phyloP scores from a whole-genome alignment of 2,329 filamentous ascomycete species.

The Ascochyta pisi region DNA sequence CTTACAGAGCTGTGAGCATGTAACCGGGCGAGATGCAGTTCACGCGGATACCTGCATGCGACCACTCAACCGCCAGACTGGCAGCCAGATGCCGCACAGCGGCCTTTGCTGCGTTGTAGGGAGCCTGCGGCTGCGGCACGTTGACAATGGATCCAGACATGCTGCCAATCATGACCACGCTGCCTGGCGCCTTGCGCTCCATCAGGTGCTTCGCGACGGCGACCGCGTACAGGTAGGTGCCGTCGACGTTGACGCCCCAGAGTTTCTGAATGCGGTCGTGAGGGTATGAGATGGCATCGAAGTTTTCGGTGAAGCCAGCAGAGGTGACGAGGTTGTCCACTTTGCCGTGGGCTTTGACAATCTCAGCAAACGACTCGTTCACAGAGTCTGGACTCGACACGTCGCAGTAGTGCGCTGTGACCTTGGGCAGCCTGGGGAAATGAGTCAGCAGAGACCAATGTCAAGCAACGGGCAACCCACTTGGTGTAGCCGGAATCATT shows the following conservation, averaged over 20 bases:
- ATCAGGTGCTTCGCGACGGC: slow-evolving; percentile 88
- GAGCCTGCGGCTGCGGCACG: slow-evolving; percentile 89
- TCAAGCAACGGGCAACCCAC: slow-evolving; percentile 51
- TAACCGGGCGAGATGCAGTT: slow-evolving; percentile 97
- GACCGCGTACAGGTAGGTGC: slow-evolving; percentile 87
- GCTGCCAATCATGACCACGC: slow-evolving; percentile 93
- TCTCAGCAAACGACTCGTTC: slow-evolving; percentile 72
- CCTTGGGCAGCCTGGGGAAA: slow-evolving; percentile 69
- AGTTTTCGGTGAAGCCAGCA: slow-evolving; percentile 97
- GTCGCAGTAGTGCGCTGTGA: slow-evolving; percentile 90
- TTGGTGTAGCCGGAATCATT: slow-evolving; percentile 64
- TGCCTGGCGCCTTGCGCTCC: slow-evolving; percentile 77
- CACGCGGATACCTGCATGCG: slow-evolving; percentile 82
- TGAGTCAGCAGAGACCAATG: background rate
- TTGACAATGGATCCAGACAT: slow-evolving; percentile 96
- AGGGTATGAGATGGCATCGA: slow-evolving; percentile 88
- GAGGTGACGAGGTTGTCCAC: slow-evolving; percentile 94
- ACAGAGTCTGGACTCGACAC: slow-evolving; percentile 84
- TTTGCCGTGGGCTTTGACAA: slow-evolving; percentile 75
- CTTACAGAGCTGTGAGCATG: slow-evolving; percentile 92
- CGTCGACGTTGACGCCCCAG: slow-evolving; percentile 92
- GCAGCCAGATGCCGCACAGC: slow-evolving; percentile 87
- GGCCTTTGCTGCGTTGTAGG: slow-evolving; percentile 93
- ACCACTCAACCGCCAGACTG: slow-evolving; percentile 94
- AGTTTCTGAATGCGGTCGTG: slow-evolving; percentile 91